Conservation (phyloP, 257 asterid species). For the Paraleonurus japonicus region DNA sequence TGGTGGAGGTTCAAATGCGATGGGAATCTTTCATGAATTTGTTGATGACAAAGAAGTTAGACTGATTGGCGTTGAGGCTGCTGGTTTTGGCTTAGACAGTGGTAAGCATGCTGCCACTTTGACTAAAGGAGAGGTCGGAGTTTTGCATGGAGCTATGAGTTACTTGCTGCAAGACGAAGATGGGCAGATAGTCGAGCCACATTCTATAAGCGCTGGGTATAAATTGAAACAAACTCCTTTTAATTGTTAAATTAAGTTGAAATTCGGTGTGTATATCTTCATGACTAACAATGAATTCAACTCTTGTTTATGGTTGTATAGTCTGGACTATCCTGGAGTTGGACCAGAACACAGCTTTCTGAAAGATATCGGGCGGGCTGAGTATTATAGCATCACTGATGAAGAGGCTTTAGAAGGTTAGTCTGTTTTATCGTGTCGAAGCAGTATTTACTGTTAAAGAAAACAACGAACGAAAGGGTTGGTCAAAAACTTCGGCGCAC, state of each 20-base stretch:
- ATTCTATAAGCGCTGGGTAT: slow-evolving; percentile 96
- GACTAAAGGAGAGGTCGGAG: slow-evolving; percentile 91
- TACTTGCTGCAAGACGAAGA: slow-evolving; percentile 92
- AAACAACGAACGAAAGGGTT: neutral
- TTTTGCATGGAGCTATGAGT: slow-evolving; percentile 96
- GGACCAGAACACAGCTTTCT: slow-evolving; percentile 98
- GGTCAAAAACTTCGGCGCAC: neutral
- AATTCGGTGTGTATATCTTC: neutral
- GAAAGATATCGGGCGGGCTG: slow-evolving; percentile 88
- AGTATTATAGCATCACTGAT: slow-evolving; percentile 75
- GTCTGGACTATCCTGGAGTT: slow-evolving; percentile 93
- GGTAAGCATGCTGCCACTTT: slow-evolving; percentile 96
- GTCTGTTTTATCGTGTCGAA: slow-evolving; percentile 6
- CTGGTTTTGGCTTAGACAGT: slow-evolving; percentile 89
- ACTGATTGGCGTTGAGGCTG: slow-evolving; percentile 93
- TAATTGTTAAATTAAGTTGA: neutral
- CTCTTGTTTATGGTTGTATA: slow-evolving; percentile 23
- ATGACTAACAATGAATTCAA: neutral
- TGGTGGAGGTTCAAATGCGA: slow-evolving; percentile 98
- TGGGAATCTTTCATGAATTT: slow-evolving; percentile 90
- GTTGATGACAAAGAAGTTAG: slow-evolving; percentile 82
- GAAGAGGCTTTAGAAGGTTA: slow-evolving; percentile 94
- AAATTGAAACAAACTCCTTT: neutral
- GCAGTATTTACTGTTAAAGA: neutral
- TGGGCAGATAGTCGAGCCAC: slow-evolving; percentile 93